These are phyloP conservation scores for Fraxinus pennsylvanica DNA, from an alignment of 257 asterid genomes.

Conservation along the genomic window DNA sequence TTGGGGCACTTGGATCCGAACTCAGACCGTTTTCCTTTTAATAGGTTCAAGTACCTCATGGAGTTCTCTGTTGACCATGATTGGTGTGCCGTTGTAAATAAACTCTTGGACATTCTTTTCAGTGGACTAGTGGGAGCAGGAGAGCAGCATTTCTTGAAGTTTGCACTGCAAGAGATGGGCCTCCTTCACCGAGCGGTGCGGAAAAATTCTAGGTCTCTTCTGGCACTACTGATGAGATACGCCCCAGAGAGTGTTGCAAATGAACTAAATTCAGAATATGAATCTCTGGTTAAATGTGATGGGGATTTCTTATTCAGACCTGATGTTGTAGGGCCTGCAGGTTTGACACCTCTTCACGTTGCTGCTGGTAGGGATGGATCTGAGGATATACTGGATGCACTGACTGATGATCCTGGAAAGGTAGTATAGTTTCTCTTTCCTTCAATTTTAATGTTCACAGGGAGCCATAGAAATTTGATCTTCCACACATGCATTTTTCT, in stretches of 20 bases:
- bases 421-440: slow-evolving; percentile 28
- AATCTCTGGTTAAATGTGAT: slow-evolving; percentile 29
- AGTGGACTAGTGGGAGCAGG: slow-evolving; percentile 15
- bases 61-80: slow-evolving; percentile 67
- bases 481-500: neutral
- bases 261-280: slow-evolving; percentile 48
- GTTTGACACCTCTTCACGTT: slow-evolving; percentile 81
- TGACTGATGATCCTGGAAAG: slow-evolving; percentile 73
- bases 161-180: slow-evolving; percentile 57
- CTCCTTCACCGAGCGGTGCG: slow-evolving; percentile 74
- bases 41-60: slow-evolving; percentile 61
- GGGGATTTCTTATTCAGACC: slow-evolving; percentile 57
- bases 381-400: slow-evolving; percentile 62
- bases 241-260: slow-evolving; percentile 52
- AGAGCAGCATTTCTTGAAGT: slow-evolving; percentile 50
- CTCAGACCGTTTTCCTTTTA: slow-evolving; percentile 43
- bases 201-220: slow-evolving; percentile 65
- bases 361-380: slow-evolving; percentile 82
- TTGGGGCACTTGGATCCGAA: slow-evolving; percentile 38
- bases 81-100: slow-evolving; percentile 69
- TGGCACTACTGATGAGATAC: slow-evolving; percentile 63
- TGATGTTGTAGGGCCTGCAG: slow-evolving; percentile 63
- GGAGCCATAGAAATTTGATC: too few species aligned
- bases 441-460: too few species aligned
- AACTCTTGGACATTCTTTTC: slow-evolving; percentile 55